These are phyloP conservation scores for Psidium friedrichsthalianum DNA, from an alignment of 345 rosid species.

Conservation along the genomic window DNA sequence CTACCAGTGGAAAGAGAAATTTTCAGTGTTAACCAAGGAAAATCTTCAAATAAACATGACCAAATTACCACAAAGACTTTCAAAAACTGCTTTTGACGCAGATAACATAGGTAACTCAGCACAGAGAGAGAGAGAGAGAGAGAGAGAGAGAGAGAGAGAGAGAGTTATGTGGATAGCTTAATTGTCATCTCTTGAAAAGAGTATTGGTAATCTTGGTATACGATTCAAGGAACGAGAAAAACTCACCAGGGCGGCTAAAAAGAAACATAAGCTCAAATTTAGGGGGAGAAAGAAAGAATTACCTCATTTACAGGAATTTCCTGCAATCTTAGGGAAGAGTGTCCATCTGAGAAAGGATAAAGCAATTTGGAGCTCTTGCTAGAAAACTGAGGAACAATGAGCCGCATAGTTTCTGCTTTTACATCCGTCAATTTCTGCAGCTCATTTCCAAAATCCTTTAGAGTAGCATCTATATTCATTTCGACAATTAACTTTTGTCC, in stretches of 20 bases:
- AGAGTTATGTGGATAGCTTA: background rate
- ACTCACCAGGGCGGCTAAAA: too few species aligned
- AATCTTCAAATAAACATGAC: background rate
- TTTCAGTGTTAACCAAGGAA: background rate
- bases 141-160: too few species aligned
- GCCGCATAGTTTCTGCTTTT: slow-evolving; percentile 60
- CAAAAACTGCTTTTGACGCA: background rate
- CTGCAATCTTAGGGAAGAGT: slow-evolving; percentile 43
- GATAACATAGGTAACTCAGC: background rate
- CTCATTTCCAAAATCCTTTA: slow-evolving; percentile 64
- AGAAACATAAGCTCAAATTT: background rate
- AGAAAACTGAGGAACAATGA: slow-evolving; percentile 50
- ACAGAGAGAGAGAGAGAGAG: background rate
- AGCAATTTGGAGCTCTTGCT: slow-evolving; percentile 60
- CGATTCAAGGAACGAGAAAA: background rate
- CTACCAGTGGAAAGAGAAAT: background rate
- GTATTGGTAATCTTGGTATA: background rate
- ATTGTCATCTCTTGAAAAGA: background rate
- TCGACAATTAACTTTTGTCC: slow-evolving; percentile 50
- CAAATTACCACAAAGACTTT: background rate
- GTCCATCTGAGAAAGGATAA: slow-evolving; percentile 55
- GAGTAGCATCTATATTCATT: slow-evolving; percentile 33
- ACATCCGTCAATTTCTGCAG: slow-evolving; percentile 59
- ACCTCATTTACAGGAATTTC: slow-evolving; percentile 54
- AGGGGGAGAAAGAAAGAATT: background rate